Evolutionary conservation across 2,329 filamentous ascomycete genomes (phyloP).

Genomic region (Sarocladium strictum): DNA sequence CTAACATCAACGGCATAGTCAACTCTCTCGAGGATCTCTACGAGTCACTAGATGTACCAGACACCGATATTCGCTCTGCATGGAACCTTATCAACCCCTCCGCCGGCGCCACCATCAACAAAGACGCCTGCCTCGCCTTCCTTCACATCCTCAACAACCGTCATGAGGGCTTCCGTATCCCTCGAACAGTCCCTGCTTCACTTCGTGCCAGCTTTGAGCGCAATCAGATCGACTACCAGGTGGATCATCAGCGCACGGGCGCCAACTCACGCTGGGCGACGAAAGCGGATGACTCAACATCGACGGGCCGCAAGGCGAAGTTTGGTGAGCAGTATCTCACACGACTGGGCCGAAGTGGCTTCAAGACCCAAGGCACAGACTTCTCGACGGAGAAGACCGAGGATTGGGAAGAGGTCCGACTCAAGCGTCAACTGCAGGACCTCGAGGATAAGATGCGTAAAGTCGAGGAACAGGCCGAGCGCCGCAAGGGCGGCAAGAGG

Average conservation of each 20-base stretch:
- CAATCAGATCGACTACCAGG: constrained; percentile 92
- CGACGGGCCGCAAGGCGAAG: constrained; percentile 87
- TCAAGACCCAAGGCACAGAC: constrained; percentile 81
- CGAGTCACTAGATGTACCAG: constrained; percentile 67
- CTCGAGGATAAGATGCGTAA: constrained; percentile 82
- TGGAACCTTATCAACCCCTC: constrained; percentile 98
- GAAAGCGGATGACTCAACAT: constrained; percentile 71
- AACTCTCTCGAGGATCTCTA: constrained; percentile 77
- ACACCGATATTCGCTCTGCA: constrained; percentile 78
- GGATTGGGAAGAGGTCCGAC: constrained; percentile 94
- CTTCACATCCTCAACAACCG: constrained; percentile 94
- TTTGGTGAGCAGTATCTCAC: constrained; percentile 97
- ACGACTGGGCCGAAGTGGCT: constrained; percentile 76
- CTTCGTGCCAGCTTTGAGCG: constrained; percentile 88
- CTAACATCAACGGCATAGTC: constrained; percentile 43
- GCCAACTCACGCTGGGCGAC: constrained; percentile 71
- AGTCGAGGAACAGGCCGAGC: constrained; percentile 68
- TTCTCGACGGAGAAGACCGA: constrained; percentile 81
- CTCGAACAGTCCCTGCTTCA: constrained; percentile 84
- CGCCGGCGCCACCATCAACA: constrained; percentile 75
- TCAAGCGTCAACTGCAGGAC: constrained; percentile 88
- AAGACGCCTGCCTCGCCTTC: constrained; percentile 91
- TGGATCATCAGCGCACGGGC: constrained; percentile 66
- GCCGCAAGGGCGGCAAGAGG: constrained; percentile 56
- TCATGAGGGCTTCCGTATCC: constrained; percentile 92